Conservation (phyloP, 768 basidiomycete species). For the Agaricus subrufescens region DNA sequence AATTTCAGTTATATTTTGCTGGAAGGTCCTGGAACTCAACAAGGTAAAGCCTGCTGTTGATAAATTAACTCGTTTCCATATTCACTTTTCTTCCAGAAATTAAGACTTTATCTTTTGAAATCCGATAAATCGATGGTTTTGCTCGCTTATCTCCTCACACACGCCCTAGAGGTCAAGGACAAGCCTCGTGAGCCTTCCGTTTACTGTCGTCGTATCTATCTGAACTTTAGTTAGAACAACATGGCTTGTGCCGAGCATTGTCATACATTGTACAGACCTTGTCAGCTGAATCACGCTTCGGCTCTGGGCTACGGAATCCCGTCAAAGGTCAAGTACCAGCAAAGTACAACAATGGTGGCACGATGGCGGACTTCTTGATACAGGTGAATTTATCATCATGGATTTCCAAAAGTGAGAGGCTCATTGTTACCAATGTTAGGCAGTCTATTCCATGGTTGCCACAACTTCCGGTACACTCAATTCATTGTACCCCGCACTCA, state of each 20-base stretch:
- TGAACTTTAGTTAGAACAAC: slow-evolving; percentile 57
- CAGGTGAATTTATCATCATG: slow-evolving; percentile 45
- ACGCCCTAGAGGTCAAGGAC: slow-evolving; percentile 87
- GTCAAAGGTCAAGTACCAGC: slow-evolving; percentile 63
- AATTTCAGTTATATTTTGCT: slow-evolving; percentile 67
- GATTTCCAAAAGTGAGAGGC: background rate
- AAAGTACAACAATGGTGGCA: slow-evolving; percentile 73
- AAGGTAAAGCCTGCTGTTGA: slow-evolving; percentile 47
- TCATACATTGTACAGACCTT: slow-evolving; percentile 91
- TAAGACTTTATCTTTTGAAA: slow-evolving; percentile 75
- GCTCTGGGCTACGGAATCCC: slow-evolving; percentile 58
- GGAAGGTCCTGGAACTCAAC: slow-evolving; percentile 92
- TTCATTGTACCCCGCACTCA: slow-evolving; percentile 86
- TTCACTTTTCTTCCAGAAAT: slow-evolving; percentile 61
- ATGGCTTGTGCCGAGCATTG: slow-evolving; percentile 83
- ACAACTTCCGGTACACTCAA: slow-evolving; percentile 80
- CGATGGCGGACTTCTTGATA: slow-evolving; percentile 82
- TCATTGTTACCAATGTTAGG: slow-evolving; percentile 37
- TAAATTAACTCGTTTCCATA: background rate
- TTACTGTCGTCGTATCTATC: background rate
- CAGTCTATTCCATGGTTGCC: slow-evolving; percentile 86
- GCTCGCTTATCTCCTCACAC: slow-evolving; percentile 73
- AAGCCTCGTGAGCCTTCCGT: slow-evolving; percentile 66
- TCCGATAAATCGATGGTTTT: slow-evolving; percentile 77
- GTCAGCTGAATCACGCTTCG: slow-evolving; percentile 81